phyloP scores from a whole-genome alignment of 2,329 filamentous ascomycete genomes.

The Sporothrix globosa region DNA sequence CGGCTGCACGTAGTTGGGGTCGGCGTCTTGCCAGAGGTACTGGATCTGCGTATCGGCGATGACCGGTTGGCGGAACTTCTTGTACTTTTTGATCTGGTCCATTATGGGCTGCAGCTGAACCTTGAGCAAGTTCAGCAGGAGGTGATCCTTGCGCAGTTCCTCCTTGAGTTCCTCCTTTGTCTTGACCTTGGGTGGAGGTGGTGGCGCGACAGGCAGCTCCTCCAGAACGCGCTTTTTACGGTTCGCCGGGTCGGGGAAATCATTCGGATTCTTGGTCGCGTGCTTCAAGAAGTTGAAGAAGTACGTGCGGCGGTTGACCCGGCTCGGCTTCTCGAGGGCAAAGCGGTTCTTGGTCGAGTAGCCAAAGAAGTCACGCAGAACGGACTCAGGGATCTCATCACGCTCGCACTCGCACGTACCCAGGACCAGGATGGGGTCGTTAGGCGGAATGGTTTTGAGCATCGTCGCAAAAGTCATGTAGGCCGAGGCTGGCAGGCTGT shows the following conservation, averaged over 20 bases:
- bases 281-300: constrained; percentile 76
- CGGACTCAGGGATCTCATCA: constrained; percentile 62
- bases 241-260: constrained; percentile 85
- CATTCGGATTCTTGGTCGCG: constrained; percentile 77
- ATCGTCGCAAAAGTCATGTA: constrained; percentile 83
- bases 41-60: constrained; percentile 74
- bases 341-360: constrained; percentile 80
- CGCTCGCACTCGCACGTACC: constrained; percentile 76
- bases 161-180: constrained; percentile 80
- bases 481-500: constrained; percentile 62
- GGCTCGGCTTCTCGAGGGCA: constrained; percentile 65
- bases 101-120: constrained; percentile 90
- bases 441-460: constrained; percentile 79
- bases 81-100: constrained; percentile 96
- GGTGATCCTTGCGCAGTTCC: constrained; percentile 79
- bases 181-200: constrained; percentile 66
- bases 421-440: constrained; percentile 84
- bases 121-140: constrained; percentile 84
- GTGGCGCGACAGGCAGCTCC: constrained; percentile 72
- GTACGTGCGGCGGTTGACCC: constrained; percentile 72
- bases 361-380: constrained; percentile 80
- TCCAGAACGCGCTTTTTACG: constrained; percentile 86
- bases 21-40: constrained; percentile 82
- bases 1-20: constrained; percentile 69
- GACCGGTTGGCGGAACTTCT: constrained; percentile 79